A percentile compares a stretch with the other conserved stretches of the same genome.
phyloP scores from a whole-genome alignment of 441 rosid genomes.

The Pelargonium citronellum region DNA sequence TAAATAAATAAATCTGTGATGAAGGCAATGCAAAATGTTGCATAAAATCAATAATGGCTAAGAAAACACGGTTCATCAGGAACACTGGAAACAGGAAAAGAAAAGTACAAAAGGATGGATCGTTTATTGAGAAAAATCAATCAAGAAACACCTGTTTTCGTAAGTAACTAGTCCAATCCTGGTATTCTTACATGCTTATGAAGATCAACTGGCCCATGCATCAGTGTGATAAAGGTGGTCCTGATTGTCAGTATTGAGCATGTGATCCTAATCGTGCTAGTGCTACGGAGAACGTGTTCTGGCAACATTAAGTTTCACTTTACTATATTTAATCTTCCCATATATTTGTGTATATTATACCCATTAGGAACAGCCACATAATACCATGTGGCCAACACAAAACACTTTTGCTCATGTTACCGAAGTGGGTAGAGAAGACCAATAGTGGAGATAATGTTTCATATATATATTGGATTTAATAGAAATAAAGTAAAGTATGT shows the following conservation, averaged over 20 bases:
- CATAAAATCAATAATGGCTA: neutral
- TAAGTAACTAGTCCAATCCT: neutral
- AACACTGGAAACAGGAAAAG: neutral
- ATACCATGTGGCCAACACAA: neutral
- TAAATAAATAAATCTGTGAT: neutral
- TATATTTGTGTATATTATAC: neutral
- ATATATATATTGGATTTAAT: no score
- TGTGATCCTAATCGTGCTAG: neutral
- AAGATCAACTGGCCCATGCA: neutral
- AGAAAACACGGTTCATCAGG: neutral
- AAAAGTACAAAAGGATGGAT: neutral
- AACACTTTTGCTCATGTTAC: conserved; percentile 1
- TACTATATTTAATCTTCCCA: neutral
- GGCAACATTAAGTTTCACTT: no score
- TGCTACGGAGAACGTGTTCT: no score
- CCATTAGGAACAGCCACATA: neutral
- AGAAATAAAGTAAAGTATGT: no score
- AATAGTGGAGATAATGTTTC: no score
- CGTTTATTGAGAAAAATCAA: neutral
- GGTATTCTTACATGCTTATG: neutral
- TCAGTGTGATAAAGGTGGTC: neutral
- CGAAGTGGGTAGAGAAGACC: neutral
- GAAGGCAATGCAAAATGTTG: conserved; percentile 6
- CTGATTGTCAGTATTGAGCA: neutral
- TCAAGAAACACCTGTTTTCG: neutral